Evolutionary conservation across 2,329 filamentous ascomycete genomes (phyloP).

Genomic region (Alternaria metachromatica): DNA sequence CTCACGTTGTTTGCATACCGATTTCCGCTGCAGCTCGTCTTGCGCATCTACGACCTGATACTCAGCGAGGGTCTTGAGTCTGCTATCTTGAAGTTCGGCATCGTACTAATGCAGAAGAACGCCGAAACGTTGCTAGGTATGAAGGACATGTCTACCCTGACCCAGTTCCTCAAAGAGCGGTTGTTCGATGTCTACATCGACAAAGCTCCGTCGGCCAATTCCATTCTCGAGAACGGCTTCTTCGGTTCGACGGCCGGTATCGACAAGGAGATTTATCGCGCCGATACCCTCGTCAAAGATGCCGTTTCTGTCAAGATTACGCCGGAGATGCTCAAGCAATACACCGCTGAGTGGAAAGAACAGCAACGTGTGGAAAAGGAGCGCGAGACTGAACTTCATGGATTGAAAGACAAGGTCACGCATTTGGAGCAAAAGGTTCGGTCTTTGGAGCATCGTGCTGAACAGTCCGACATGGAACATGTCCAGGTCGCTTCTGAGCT

Average conservation of each 20-base stretch:
- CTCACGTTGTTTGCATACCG: slow-evolving; percentile 97
- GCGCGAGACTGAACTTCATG: slow-evolving; percentile 80
- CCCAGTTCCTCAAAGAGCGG: slow-evolving; percentile 89
- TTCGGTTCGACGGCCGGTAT: slow-evolving; percentile 90
- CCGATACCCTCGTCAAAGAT: slow-evolving; percentile 90
- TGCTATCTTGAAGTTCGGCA: slow-evolving; percentile 91
- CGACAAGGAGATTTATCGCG: slow-evolving; percentile 95
- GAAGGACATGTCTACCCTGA: slow-evolving; percentile 89
- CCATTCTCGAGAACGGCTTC: slow-evolving; percentile 94
- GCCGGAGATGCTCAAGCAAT: slow-evolving; percentile 78
- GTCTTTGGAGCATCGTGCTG: slow-evolving; percentile 82
- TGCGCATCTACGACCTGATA: slow-evolving; percentile 95
- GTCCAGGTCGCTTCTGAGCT: slow-evolving; percentile 89
- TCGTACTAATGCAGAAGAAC: slow-evolving; percentile 97
- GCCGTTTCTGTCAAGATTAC: slow-evolving; percentile 88
- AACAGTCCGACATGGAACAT: slow-evolving; percentile 89
- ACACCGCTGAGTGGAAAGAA: slow-evolving; percentile 90
- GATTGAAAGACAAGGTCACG: slow-evolving; percentile 64
- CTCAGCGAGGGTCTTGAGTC: slow-evolving; percentile 86
- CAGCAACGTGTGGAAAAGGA: slow-evolving; percentile 83
- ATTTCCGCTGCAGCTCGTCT: slow-evolving; percentile 92
- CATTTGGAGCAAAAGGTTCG: slow-evolving; percentile 77
- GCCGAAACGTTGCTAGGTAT: slow-evolving; percentile 76
- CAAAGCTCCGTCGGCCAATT: slow-evolving; percentile 87
- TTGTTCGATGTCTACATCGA: slow-evolving; percentile 98